Conservation (phyloP, 108 stramenopile genomes). For the Pseudonitzschia multistriata region DNA sequence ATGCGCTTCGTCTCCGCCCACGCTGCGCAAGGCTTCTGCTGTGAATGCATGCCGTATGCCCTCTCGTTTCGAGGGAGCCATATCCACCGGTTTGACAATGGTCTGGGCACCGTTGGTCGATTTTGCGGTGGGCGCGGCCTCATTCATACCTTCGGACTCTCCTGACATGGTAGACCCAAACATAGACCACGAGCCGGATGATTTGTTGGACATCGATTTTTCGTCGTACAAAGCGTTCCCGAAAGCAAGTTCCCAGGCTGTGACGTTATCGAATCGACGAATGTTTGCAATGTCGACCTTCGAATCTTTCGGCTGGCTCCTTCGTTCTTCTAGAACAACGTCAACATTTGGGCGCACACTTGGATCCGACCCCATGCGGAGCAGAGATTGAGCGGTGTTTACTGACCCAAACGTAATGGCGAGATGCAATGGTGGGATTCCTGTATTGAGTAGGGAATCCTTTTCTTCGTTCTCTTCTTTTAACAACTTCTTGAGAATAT, state of each 20-base stretch:
- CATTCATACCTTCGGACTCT: not conserved
- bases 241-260: conserved; percentile 86
- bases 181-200: conserved; percentile 18
- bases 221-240: conserved; percentile 43
- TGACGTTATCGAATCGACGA: conserved; percentile 53
- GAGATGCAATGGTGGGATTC: conserved; percentile 76
- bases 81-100: conserved; percentile 53
- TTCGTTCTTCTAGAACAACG: conserved; percentile 15
- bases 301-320: conserved; percentile 24
- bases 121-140: not conserved
- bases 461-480: conserved; percentile 30
- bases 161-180: conserved; percentile 7
- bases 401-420: conserved; percentile 74
- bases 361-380: conserved; percentile 85
- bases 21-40: conserved; percentile 79
- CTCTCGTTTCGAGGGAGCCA: conserved; percentile 64
- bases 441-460: conserved; percentile 27
- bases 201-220: not conserved
- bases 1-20: conserved; percentile 78
- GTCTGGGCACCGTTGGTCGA: not conserved
- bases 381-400: conserved; percentile 68
- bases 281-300: conserved; percentile 36
- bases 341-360: conserved; percentile 63
- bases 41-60: conserved; percentile 83
- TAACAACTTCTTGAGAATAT: conserved; percentile 73